Evolutionary conservation across 2,329 filamentous ascomycete genomes (phyloP), one percentile per base, ranked within the genome.

Genomic region (Penicillium sp.): DNA sequence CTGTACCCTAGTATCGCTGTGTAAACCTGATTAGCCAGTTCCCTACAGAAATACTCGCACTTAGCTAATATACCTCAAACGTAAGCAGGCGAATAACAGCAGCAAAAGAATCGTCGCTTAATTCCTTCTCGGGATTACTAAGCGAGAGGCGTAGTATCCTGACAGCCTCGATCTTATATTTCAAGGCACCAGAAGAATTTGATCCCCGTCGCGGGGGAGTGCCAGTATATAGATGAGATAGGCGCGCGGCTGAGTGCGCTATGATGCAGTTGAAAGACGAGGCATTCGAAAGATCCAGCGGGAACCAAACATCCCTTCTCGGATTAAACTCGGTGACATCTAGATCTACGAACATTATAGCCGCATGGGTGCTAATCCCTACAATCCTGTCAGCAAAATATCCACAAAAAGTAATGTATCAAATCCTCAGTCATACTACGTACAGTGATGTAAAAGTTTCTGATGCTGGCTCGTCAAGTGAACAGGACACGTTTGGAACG

Each of bases 251-350:
- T 2, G 76, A 72, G 54, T 78, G 76, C 0, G 76, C 75, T 73
- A 78, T 76, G 41, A 77, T 71, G 19, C 69, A 70, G 41, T 77
- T 76, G 60, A 77, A 77, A 0, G 74, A 75, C 6, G 75, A 73
- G 2, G 73, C 68, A 53, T 78, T 77, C 5, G 76, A 77, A 17
- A 78, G 62, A 45, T 78, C 75, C 2, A 77, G 59, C 0, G 76
- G 74, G 27, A 75, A 65, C 72, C 73, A 78, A 31, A 78, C 73
- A 45, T 78, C 75, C 15, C 70, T 71, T 71, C 77, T 75, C 0
- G 75, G 70, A 54, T 75, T 75, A 49, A 77, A 77, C 15, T 51
- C 62, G 25, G 62, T 60, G 19, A 62, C 64, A n/a, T 63, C 39
- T 1, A 67, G 25, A 2, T 66, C 51, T 39, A 70, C 70, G 42